Percentiles rank a stretch among this genome's conserved stretches.
Conservation (phyloP, 768 basidiomycete genomes). For the Russula earlei region DNA sequence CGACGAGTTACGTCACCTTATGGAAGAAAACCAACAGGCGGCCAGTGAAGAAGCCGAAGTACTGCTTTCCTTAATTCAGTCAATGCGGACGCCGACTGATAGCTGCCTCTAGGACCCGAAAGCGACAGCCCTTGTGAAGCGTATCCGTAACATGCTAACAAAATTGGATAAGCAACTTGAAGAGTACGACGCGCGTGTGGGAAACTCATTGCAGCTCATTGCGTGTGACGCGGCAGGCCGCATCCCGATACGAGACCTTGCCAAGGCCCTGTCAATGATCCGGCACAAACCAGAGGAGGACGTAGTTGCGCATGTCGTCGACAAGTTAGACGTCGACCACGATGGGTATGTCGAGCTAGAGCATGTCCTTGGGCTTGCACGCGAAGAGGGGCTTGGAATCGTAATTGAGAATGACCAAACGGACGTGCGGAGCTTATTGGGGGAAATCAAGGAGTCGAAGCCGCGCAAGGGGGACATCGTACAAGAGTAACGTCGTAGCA, state of each 20-base stretch:
- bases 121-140: slow-evolving; percentile 85
- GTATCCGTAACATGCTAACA: slow-evolving; percentile 89
- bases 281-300: slow-evolving; percentile 89
- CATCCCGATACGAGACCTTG: slow-evolving; percentile 80
- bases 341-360: slow-evolving; percentile 94
- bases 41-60: slow-evolving; percentile 52
- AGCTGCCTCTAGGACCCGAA: slow-evolving; percentile 50
- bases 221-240: slow-evolving; percentile 79
- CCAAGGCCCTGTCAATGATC: slow-evolving; percentile 87
- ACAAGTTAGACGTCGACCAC: slow-evolving; percentile 92
- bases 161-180: slow-evolving; percentile 90
- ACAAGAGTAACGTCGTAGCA: slow-evolving; percentile 38
- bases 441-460: slow-evolving; percentile 61
- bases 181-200: slow-evolving; percentile 85
- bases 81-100: slow-evolving; percentile 5
- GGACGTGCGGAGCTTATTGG: slow-evolving; percentile 70
- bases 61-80: slow-evolving; percentile 8
- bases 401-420: slow-evolving; percentile 82
- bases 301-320: slow-evolving; percentile 74
- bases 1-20: slow-evolving; percentile 79
- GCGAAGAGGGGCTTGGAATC: slow-evolving; percentile 76
- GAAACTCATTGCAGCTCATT: slow-evolving; percentile 77
- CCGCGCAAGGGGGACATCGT: slow-evolving; percentile 97
- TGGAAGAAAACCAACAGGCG: slow-evolving; percentile 87
- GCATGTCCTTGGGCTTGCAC: slow-evolving; percentile 83